Base-by-base conservation (phyloP, 148 eudicot genomes). In the Salicornia ramosissima region DNA sequence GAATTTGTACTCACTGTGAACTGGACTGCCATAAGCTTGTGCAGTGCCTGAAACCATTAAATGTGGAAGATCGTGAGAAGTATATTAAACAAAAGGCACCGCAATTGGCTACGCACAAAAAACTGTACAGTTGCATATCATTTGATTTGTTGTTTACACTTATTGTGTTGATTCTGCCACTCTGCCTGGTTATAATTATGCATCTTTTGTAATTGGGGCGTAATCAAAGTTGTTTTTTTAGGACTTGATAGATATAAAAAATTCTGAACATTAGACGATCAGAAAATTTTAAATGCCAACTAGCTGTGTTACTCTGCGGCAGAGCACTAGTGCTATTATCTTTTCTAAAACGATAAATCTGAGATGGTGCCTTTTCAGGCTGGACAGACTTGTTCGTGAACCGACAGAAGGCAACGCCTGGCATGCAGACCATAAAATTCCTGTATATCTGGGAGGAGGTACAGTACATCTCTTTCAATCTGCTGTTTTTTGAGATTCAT, bases 361-460 rank as follows among this genome's bases (percentile, higher is more conserved):
- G 69, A 30, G 34, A 28, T 66, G n/a, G 40, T 59, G 22, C 56
- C 68, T 74, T 71, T 60, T 68, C 83, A 94, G 99, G 79, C 42
- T 87, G 74, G 86, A 83, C 40, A 91, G 86, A 80, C 96, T 94
- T 75, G 90, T 91, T 64, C 70, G 71, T 64, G 89, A 89, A 53
- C 97, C 99, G 68, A 80, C 79, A 63, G 99, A 94, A 70, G 97
- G 99, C 71, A 88, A 94, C 67, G 91, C 99, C 68, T 94, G 99
- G 99, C 97, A 94, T 76, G 99, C 97, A 12, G 99, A 94, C 77
- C 99, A 94, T 79, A 77, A 85, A 55, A 69, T 91, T 67, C 88
- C 99, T 49, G 99, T 94, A 61, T 94, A 81, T 71, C 79, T 73
- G 64, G 99, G 99, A 68, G 99, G 99, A 87, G 99, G 99, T 94